Evolutionary conservation across 1,284 basidiomycete species (phyloP).

Genomic region (Melampsora americana): DNA sequence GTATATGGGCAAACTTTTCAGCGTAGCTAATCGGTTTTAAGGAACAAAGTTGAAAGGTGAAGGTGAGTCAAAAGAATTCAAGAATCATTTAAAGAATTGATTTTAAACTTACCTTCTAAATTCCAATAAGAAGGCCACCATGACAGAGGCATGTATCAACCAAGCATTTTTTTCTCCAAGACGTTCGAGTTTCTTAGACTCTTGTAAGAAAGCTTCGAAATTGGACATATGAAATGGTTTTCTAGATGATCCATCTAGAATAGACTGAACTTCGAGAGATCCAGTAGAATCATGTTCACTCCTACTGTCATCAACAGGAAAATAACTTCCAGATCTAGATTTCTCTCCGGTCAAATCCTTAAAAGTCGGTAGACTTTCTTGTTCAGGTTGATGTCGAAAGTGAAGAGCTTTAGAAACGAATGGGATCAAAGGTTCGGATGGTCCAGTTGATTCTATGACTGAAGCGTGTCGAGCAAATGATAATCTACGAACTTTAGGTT

Average conservation of each 20-base stretch:
- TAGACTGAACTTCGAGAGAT: constrained; percentile 17
- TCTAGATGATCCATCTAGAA: constrained; percentile 25
- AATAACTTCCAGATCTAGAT: neutral
- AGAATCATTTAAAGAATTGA: neutral
- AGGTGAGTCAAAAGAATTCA: neutral
- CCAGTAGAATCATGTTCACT: neutral
- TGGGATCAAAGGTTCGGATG: constrained; percentile 18
- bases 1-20: constrained; percentile 18
- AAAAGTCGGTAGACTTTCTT: neutral
- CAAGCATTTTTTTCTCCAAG: constrained; percentile 15
- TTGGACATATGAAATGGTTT: constrained; percentile 19
- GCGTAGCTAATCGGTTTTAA: constrained; percentile 10
- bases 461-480: constrained; percentile 42
- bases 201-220: constrained; percentile 23
- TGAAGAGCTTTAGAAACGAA: constrained; percentile 8
- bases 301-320: neutral
- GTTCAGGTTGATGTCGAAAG: constrained; percentile 5
- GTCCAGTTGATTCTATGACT: constrained; percentile 19
- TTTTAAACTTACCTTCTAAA: constrained; percentile 16
- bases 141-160: constrained; percentile 8
- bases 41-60: neutral
- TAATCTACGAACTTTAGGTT: constrained; percentile 20
- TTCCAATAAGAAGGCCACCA: constrained; percentile 37
- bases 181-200: neutral
- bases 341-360: neutral